These are phyloP conservation scores for Populus deltoides DNA, from an alignment of 345 rosid species.

Conservation along the genomic window DNA sequence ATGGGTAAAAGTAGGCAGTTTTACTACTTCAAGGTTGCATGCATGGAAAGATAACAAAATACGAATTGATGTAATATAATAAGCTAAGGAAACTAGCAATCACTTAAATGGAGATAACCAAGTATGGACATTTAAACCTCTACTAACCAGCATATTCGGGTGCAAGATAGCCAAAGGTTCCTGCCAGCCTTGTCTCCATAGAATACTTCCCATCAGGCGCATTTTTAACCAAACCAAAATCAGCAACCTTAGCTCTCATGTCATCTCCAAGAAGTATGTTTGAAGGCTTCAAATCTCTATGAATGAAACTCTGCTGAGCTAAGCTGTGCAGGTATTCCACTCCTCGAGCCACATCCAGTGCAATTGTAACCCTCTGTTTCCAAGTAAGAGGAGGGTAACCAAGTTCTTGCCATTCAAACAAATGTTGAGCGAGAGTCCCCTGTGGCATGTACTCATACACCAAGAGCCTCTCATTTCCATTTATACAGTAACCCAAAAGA, in stretches of 20 bases:
- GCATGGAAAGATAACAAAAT: not conserved
- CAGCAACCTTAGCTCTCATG: slow-evolving; percentile 94
- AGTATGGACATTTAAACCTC: slow-evolving; percentile 1
- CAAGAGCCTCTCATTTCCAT: slow-evolving; percentile 72
- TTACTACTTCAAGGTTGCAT: not conserved
- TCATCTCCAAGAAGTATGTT: slow-evolving; percentile 88
- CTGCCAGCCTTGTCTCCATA: slow-evolving; percentile 85
- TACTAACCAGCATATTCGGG: slow-evolving; percentile 90
- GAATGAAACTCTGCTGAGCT: slow-evolving; percentile 89
- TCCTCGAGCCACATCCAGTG: slow-evolving; percentile 85
- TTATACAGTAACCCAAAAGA: slow-evolving; percentile 70
- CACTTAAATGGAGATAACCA: not conserved
- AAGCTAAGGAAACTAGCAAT: not conserved
- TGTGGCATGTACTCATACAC: slow-evolving; percentile 93
- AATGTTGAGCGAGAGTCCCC: slow-evolving; percentile 75
- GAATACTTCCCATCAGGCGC: slow-evolving; percentile 89
- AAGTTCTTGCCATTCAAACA: slow-evolving; percentile 54
- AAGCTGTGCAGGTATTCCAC: slow-evolving; percentile 88
- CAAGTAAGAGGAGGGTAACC: slow-evolving; percentile 59
- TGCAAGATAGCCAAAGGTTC: slow-evolving; percentile 95
- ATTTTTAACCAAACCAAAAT: slow-evolving; percentile 84
- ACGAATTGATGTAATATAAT: not conserved
- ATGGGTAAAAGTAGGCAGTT: not conserved
- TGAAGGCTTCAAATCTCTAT: slow-evolving; percentile 84
- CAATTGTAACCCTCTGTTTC: slow-evolving; percentile 77